Conservation (phyloP, 2,329 filamentous ascomycete genomes). For the Hysterium pulicare region DNA sequence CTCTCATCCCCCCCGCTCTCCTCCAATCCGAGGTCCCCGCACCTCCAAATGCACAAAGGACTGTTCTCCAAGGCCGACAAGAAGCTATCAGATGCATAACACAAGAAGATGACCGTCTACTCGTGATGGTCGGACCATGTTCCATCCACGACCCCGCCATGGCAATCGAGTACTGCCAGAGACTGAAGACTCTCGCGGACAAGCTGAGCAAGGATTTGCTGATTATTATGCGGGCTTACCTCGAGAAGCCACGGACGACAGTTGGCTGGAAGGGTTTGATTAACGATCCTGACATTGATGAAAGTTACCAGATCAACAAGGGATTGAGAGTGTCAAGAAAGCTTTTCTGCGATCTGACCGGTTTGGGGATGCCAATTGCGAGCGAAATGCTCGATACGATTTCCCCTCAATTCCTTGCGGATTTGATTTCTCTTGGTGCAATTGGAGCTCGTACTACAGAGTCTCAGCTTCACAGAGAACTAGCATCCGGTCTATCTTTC, state of each 20-base stretch:
- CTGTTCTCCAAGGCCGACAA: conserved; percentile 68
- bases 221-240: conserved; percentile 97
- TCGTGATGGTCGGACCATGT: conserved; percentile 93
- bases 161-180: conserved; percentile 82
- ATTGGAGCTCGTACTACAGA: conserved; percentile 96
- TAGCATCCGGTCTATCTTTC: conserved; percentile 92
- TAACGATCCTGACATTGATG: conserved; percentile 97
- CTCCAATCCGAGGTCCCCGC: conserved; percentile 81
- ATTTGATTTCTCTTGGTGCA: conserved; percentile 91
- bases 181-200: conserved; percentile 72
- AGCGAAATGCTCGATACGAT: conserved; percentile 99
- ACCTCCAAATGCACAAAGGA: conserved; percentile 57
- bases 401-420: conserved; percentile 94
- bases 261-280: conserved; percentile 99
- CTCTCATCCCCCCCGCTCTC: conserved; percentile 82
- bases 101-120: conserved; percentile 76
- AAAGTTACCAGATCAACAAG: conserved; percentile 99
- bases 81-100: conserved; percentile 73
- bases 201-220: conserved; percentile 79
- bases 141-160: conserved; percentile 91
- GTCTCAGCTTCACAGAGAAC: conserved; percentile 91
- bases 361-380: conserved; percentile 86
- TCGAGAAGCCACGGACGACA: conserved; percentile 97
- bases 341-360: conserved; percentile 87
- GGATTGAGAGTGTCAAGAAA: conserved; percentile 87